Base-by-base conservation (phyloP, 495 filamentous ascomycete species). In the Penicillium ucsense region DNA sequence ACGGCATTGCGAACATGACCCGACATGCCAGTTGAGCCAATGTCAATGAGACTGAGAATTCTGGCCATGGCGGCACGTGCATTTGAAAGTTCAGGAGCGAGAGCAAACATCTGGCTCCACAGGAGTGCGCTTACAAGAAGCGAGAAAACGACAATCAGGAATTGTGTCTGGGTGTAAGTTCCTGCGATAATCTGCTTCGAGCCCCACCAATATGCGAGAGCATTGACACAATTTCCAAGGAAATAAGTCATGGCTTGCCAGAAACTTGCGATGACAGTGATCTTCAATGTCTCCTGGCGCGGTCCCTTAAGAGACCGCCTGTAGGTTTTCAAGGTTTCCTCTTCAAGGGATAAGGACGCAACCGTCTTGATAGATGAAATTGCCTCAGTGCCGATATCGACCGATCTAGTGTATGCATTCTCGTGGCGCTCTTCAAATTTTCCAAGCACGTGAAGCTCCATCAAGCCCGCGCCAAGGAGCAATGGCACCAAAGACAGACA, bases 151-250 rank as follows among this genome's bases (percentile, higher is more conserved):
- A 84, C 79, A 51, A 82, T 83, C 51, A 84, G 74, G 61, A 85
- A 85, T 46, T 84, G 72, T 3, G 74, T 69, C 28, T 72, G 73
- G 0, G 71, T 72, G 43, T 83, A 84, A 35, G 68, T 60, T 8
- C 81, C 80, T 30, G 64, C 60, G 31, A 76, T 65, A 27, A 85
- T 77, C 43, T 80, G 75, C 41, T 74, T 77, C 2, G 78, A 67
- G n/a, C 82, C 82, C 74, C 82, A 86, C 77, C 80, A 84, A 55
- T 84, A 85, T 4, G 81, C 81, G 11, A 86, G 62, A 0, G 80
- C 81, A 51, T 82, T 79, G 9, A 84, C 71, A 8, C 76, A 61
- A 47, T 77, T 68, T 11, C 72, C 68, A 7, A 76, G 54, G 54
- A 71, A 74, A 43, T 79, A 75, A 10, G 74, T 72, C 20, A 77